Evolutionary conservation across 805 yeast species (phyloP).

Genomic region (Nakazawaea anatomiae): DNA sequence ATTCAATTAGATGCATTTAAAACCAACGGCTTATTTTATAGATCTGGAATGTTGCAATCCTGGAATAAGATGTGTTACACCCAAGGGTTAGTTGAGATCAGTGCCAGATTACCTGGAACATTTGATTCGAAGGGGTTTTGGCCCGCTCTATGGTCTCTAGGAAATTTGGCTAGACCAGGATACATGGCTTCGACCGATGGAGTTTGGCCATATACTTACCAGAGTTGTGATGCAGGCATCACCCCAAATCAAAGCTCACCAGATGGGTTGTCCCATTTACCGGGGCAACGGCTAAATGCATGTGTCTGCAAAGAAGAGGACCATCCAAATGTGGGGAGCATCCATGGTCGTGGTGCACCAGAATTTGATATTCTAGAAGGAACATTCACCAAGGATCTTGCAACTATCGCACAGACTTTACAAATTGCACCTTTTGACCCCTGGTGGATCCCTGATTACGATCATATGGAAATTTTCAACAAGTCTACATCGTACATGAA

Average conservation of each 20-base stretch:
- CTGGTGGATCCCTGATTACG: conserved; percentile 36
- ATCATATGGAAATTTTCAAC: conserved; percentile 25
- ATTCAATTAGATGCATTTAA: conserved; percentile 66
- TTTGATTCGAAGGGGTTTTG: conserved; percentile 71
- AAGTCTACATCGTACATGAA: conserved; percentile 28
- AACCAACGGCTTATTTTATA: conserved; percentile 65
- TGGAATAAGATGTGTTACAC: conserved; percentile 84
- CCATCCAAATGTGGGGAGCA: conserved; percentile 69
- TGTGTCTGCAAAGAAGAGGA: conserved; percentile 74
- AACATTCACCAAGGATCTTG: conserved; percentile 10
- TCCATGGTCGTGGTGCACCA: conserved; percentile 75
- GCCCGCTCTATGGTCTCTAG: conserved; percentile 91
- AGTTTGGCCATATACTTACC: conserved; percentile 82
- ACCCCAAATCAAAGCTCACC: conserved; percentile 79
- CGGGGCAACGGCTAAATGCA: conserved; percentile 66
- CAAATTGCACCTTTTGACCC: conserved; percentile 40
- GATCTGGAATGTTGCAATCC: conserved; percentile 83
- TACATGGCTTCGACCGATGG: conserved; percentile 75
- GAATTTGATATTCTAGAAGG: conserved; percentile 86
- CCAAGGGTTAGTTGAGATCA: conserved; percentile 65
- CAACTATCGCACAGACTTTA: conserved; percentile 28
- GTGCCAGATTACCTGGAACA: conserved; percentile 67
- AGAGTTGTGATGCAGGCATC: conserved; percentile 78
- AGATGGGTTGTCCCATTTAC: conserved; percentile 73
- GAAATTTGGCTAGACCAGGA: conserved; percentile 82